Evolutionary conservation across 345 rosid genomes (phyloP), one percentile per base, ranked within the genome.

Genomic region (Rhizophora apiculata): DNA sequence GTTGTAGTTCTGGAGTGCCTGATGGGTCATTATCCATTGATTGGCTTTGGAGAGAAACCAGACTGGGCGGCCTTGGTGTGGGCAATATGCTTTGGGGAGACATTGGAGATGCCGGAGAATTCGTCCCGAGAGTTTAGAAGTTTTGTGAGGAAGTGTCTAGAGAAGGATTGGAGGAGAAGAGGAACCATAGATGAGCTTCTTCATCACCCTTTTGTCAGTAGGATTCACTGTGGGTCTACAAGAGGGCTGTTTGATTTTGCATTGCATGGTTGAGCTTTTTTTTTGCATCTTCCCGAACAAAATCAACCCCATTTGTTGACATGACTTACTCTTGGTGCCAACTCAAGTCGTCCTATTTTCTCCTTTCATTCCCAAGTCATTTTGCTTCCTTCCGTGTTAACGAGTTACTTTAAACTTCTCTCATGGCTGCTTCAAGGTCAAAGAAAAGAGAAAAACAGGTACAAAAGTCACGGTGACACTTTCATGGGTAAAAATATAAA

Each of bases 151-250:
- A 80, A 79, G 68, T 90, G 96, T 66, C 72, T 90, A 68, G 89
- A 84, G 81, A 90, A 81, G 68, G 85, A 90, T 46, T 88, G 88
- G 87, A 86, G 80, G 46, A 83, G 78, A 59, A 82, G 92, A 77
- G 88, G 78, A 53, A 72, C 79, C 3, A 85, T 84, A 62, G 81
- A 71, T 10, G 86, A 85, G 78, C 87, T 90, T 67, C 84, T 86
- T 71, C 53, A 1, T 76, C 89, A 87, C 55, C 87, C 90, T 67
- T 88, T 84, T 71, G 80, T 83, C 9, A 76, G 8, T 58, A 71
- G 64, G 34, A 69, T 51, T 46, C 29, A 60, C 46, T 22, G 21
- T 24, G 39, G 15, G 64, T 68, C 73, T 32, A 54, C 6, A 46
- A 46, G 60, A 60, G 66, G 65, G 36, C 21, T 49, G 15, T 9